A percentile compares a stretch with the other conserved stretches of the same genome.
phyloP scores from a whole-genome alignment of 441 rosid genomes.

The Adansonia grandidieri region DNA sequence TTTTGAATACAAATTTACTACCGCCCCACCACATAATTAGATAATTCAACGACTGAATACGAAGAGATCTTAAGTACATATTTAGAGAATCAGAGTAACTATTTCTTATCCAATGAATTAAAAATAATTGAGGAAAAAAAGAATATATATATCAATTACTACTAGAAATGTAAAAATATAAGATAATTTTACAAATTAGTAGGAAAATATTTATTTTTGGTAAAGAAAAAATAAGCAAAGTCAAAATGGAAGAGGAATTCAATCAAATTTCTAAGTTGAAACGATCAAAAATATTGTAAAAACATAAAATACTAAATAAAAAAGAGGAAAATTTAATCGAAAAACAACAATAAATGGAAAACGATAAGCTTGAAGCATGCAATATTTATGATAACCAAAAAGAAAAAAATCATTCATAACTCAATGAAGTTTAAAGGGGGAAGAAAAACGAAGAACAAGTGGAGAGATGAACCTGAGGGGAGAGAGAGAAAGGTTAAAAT shows the following conservation, averaged over 20 bases:
- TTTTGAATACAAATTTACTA: not conserved
- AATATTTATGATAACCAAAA: not conserved
- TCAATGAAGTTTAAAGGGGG: not conserved
- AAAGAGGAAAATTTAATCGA: not conserved
- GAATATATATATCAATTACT: not conserved
- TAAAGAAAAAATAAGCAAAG: not conserved
- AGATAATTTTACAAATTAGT: not conserved
- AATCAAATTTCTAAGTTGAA: not conserved
- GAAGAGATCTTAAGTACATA: not conserved
- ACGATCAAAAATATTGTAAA: not conserved
- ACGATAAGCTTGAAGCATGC: not conserved
- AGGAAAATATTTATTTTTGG: not conserved
- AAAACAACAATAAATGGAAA: not conserved
- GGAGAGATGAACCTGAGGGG: slow-evolving; percentile 38
- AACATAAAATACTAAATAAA: not conserved
- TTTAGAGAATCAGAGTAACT: not conserved
- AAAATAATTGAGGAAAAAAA: too few species aligned
- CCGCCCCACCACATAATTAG: not conserved
- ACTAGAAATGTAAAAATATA: not conserved
- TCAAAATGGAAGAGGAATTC: not conserved
- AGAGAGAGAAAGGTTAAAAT: slow-evolving; percentile 28
- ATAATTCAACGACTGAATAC: not conserved
- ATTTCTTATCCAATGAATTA: not conserved
- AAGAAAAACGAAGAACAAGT: slow-evolving; percentile 7
- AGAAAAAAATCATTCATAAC: not conserved